Conservation (phyloP, 352 stramenopile genomes). For the Pythium phragmitis region DNA sequence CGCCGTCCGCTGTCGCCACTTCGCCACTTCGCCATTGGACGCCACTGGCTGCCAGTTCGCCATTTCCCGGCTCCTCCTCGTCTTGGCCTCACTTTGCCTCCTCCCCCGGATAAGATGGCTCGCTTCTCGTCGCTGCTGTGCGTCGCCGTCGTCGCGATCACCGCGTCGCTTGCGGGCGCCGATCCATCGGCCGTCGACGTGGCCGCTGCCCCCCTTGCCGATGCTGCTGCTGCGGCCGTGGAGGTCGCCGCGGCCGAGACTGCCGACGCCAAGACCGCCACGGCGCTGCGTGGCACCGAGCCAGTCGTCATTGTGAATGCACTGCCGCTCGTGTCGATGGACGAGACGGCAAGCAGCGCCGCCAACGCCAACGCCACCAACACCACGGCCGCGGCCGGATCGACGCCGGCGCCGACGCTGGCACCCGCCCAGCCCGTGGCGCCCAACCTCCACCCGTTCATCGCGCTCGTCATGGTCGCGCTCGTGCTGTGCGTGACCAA, state of each 20-base stretch:
- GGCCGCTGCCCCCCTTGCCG: neutral
- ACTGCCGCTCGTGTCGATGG: constrained; percentile 24
- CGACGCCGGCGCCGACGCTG: neutral
- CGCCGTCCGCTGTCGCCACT: constrained; percentile 13
- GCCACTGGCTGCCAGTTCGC: neutral
- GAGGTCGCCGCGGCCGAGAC: neutral
- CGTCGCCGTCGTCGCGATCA: constrained; percentile 8
- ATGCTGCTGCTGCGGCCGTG: neutral
- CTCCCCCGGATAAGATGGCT: neutral
- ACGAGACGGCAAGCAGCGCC: constrained; percentile 25
- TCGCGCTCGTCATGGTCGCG: constrained; percentile 22
- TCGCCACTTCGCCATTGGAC: constrained; percentile 19
- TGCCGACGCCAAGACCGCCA: neutral
- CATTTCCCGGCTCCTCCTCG: constrained; percentile 1
- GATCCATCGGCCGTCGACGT: neutral
- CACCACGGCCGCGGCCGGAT: neutral
- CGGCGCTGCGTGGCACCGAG: constrained; percentile 10
- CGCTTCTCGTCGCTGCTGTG: constrained; percentile 15
- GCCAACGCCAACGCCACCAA: constrained; percentile 1
- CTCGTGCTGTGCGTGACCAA: constrained; percentile 25
- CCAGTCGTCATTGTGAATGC: constrained; percentile 7
- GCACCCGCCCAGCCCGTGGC: neutral
- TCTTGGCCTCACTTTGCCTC: neutral
- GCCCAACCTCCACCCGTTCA: constrained; percentile 17
- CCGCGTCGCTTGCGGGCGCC: constrained; percentile 11